Evolutionary conservation across 1,139 yeast genomes (phyloP), one percentile per base, ranked within the genome.

Genomic region (Magnusiomyces ingens): DNA sequence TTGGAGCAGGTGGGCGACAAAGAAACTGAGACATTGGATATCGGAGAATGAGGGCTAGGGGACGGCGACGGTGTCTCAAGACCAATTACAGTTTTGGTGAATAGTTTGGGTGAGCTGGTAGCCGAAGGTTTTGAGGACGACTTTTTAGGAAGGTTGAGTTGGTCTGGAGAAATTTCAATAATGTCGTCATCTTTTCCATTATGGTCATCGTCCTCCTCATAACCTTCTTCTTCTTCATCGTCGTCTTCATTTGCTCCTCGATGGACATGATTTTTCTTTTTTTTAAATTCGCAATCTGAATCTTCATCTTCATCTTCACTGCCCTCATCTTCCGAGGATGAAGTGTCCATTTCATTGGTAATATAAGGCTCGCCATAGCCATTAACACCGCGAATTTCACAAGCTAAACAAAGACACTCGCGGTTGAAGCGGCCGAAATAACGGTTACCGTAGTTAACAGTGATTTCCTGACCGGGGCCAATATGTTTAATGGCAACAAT

Each of bases 351-450:
- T 32, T 43, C 49, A 44, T 29, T 37, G 32, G 21, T 45, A 49
- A 22, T 26, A 29, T 29, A 26, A 3, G 49, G 48, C 3, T 19
- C 19, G 1, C 46, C 58, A 45, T 50, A 52, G 12, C 54, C 57
- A 26, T 52, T 55, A 18, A 60, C 54, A 13, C 57, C 58, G 15
- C 60, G 55, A 55, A 38, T 66, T 56, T 75, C 78, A 60, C 80
- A 76, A 1, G 75, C 65, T 1, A 73, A 70, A 59, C 80, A 76
- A 41, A 74, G 58, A 57, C 80, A 76, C 53, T 75, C 77, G 13
- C 66, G 58, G 56, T 76, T 76, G 17, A 62, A 52, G 38, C 57
- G 60, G 21, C 80, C 80, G 59, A 76, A 76, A 56, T 75, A 76
- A 56, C 69, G 68, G 6, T 68, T 60, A 0, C 78, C 68, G 59